These are phyloP conservation scores for Alloascoidea africana DNA, from an alignment of 805 yeast species.

Conservation along the genomic window DNA sequence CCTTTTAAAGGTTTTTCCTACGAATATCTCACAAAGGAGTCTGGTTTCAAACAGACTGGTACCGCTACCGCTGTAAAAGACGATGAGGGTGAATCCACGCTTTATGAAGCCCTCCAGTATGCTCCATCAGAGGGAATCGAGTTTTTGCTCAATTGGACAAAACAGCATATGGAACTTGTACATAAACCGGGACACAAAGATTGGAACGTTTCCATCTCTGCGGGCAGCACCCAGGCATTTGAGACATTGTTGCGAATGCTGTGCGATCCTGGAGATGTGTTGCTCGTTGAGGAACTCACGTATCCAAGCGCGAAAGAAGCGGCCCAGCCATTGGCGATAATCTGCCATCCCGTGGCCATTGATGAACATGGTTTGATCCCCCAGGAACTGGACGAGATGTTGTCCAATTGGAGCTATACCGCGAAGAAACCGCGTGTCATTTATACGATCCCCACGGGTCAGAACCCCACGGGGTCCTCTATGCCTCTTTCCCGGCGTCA, in stretches of 20 bases:
- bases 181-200: too few species aligned
- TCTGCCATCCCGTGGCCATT: constrained; percentile 43
- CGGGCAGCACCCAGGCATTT: constrained; percentile 2
- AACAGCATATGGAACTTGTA: constrained; percentile 34
- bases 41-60: constrained; percentile 1
- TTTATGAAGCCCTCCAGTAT: constrained; percentile 63
- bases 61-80: neutral
- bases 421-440: constrained; percentile 35
- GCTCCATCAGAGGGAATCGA: constrained; percentile 63
- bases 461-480: constrained; percentile 57
- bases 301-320: constrained; percentile 52
- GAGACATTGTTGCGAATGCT: constrained; percentile 1
- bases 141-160: constrained; percentile 41
- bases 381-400: constrained; percentile 29
- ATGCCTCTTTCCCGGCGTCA: constrained; percentile 34
- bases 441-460: constrained; percentile 57
- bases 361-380: constrained; percentile 43
- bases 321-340: constrained; percentile 35
- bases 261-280: constrained; percentile 29
- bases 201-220: constrained; percentile 2
- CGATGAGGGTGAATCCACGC: constrained; percentile 7
- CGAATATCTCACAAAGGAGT: constrained; percentile 49
- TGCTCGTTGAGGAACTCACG: constrained; percentile 51
- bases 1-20: constrained; percentile 58
- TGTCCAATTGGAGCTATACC: constrained; percentile 37